Base-by-base conservation (phyloP, 1,284 basidiomycete genomes). In the Termitomyces sp. region DNA sequence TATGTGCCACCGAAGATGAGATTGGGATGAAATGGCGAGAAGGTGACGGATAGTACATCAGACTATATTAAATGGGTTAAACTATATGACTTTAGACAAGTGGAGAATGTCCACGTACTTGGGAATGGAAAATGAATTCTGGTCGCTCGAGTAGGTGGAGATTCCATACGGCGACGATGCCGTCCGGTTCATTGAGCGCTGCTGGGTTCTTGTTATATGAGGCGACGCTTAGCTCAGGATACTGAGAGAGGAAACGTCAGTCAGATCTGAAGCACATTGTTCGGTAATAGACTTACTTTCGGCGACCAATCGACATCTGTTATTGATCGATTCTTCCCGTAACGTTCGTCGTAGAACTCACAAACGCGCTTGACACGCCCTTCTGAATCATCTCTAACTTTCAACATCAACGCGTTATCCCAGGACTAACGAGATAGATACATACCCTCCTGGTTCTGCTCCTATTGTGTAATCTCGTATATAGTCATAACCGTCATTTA, bases 301-400 rank as follows among this genome's bases (percentile, higher is more conserved):
- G 91, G 89, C 48, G 93, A 97, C 97, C 97, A 99, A 66, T 98
- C 97, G 13, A 98, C 76, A 58, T 91, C 93, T 0, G 97, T 99
- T 51, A 99, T 90, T 10, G 93, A 95, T 49, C 97, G 77, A 62
- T 95, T 93, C 66, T 88, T 89, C 7, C 88, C 88, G 72, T 91
- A 90, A 39, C 89, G 78, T 64, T 95, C 91, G 63, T 95, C 93
- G 56, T 79, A 86, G 69, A 97, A 97, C 28, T 88, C 86, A 62
- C 94, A 96, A 19, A 94, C 76, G 21, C 84, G 82, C 68, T 94
- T 96, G 43, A 96, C 86, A 44, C 88, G 82, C 61, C 92, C 91
- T 72, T 95, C 93, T 0, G 85, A 87, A 51, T 93, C 92, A 61
- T 95, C 92, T 38, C 93, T 95, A 59, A 26, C 34, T 37, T 46